A percentile compares a stretch with the other conserved stretches of the same genome.
Evolutionary conservation across 306 rosid genomes (phyloP).

Genomic region (Biancaea sappan): DNA sequence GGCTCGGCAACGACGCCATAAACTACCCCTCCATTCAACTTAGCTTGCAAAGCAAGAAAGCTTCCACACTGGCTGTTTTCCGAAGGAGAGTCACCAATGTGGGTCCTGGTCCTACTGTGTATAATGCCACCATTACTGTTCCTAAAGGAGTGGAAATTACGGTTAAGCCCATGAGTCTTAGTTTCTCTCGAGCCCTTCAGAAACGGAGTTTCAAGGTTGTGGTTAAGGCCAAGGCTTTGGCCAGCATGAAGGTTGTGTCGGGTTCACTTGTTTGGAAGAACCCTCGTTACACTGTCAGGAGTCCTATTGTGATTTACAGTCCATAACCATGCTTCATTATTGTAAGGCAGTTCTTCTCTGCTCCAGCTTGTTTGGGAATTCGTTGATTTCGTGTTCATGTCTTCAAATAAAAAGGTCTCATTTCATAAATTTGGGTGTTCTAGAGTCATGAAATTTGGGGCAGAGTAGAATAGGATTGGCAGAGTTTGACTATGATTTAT

Average conservation of each 20-base stretch:
- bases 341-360: too few relatives aligned
- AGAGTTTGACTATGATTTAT: not conserved
- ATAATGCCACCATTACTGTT: slow-evolving; percentile 59
- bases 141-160: slow-evolving; percentile 68
- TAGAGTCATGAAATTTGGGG: not conserved
- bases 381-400: not conserved
- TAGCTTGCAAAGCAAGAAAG: slow-evolving; percentile 35
- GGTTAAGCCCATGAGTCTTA: slow-evolving; percentile 53
- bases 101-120: slow-evolving; percentile 54
- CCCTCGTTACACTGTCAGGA: slow-evolving; percentile 56
- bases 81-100: slow-evolving; percentile 78
- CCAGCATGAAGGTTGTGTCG: slow-evolving; percentile 47
- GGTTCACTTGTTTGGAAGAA: slow-evolving; percentile 70
- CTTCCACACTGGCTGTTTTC: slow-evolving; percentile 48
- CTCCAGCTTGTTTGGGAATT: not conserved
- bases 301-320: slow-evolving; percentile 72
- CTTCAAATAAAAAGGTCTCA: not conserved
- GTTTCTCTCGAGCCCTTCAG: slow-evolving; percentile 51
- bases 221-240: slow-evolving; percentile 62
- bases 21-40: slow-evolving; percentile 85
- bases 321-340: too few relatives aligned
- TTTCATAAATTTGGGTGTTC: too few relatives aligned
- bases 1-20: slow-evolving; percentile 72
- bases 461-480: not conserved
- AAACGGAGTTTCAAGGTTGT: slow-evolving; percentile 72